These are phyloP conservation scores for Mrakia frigida DNA, from an alignment of 768 basidiomycete genomes.

Conservation along the genomic window DNA sequence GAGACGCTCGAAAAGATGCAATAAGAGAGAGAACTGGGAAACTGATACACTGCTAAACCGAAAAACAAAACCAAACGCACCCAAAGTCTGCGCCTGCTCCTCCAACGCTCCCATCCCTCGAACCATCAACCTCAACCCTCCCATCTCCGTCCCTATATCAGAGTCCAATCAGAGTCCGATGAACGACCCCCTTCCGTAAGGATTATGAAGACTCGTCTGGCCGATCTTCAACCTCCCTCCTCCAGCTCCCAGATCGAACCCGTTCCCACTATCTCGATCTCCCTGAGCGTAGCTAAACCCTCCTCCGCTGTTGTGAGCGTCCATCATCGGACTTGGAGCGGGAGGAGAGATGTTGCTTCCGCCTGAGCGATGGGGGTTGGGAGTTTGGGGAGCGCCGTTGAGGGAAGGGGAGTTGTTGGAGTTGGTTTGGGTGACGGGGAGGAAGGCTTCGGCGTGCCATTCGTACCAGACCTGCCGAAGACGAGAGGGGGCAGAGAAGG, in stretches of 20 bases:
- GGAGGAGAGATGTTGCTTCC: constrained; percentile 10
- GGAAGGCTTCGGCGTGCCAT: constrained; percentile 92
- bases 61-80: no score
- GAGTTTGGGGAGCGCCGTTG: constrained; percentile 26
- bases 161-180: constrained; percentile 65
- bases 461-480: constrained; percentile 78
- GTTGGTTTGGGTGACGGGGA: constrained; percentile 54
- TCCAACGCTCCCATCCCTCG: no score
- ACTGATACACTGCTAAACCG: no score
- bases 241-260: constrained; percentile 35
- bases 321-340: constrained; percentile 64
- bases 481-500: not conserved
- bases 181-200: constrained; percentile 84
- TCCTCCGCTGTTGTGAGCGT: constrained; percentile 46
- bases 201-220: constrained; percentile 87
- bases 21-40: not conserved
- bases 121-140: no score
- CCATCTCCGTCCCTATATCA: no score
- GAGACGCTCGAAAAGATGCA: no score
- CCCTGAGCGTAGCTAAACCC: constrained; percentile 24
- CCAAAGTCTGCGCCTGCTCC: no score
- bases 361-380: constrained; percentile 24
- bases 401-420: constrained; percentile 27
- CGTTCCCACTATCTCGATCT: constrained; percentile 24
- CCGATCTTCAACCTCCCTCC: constrained; percentile 68